Conservation (phyloP, 345 rosid species). For the Limnanthes douglasii region DNA sequence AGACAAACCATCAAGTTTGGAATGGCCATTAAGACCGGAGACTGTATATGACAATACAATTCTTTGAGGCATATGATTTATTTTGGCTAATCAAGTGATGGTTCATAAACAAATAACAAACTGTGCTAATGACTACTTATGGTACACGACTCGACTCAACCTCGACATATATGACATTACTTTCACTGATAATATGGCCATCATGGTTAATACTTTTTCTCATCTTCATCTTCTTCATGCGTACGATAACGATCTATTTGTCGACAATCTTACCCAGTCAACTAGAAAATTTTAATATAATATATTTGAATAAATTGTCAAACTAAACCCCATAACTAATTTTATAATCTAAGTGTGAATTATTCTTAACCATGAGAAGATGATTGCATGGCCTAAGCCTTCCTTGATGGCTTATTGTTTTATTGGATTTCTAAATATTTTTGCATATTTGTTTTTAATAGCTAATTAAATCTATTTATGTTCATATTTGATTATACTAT, state of each 20-base stretch:
- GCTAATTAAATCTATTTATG: too few relatives aligned
- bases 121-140: constrained; percentile 46
- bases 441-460: too few relatives aligned
- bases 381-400: too few relatives aligned
- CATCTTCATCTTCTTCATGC: constrained; percentile 48
- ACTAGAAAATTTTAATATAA: constrained; percentile 8
- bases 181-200: constrained; percentile 27
- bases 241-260: constrained; percentile 30
- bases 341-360: too few relatives aligned
- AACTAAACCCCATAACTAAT: constrained; percentile 13
- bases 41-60: constrained; percentile 6
- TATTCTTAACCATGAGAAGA: too few relatives aligned
- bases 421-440: too few relatives aligned
- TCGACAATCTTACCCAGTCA: constrained; percentile 11
- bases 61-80: constrained; percentile 18
- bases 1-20: constrained; percentile 13
- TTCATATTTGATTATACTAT: too few relatives aligned
- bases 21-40: constrained; percentile 61
- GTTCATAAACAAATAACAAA: constrained; percentile 42
- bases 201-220: constrained; percentile 32
- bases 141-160: constrained; percentile 48
- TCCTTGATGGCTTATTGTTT: too few relatives aligned
- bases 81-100: constrained; percentile 12
- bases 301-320: constrained; percentile 13
- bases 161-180: constrained; percentile 23